Conservation (phyloP, 495 filamentous ascomycete species). For the Chaetomium fimeti region DNA sequence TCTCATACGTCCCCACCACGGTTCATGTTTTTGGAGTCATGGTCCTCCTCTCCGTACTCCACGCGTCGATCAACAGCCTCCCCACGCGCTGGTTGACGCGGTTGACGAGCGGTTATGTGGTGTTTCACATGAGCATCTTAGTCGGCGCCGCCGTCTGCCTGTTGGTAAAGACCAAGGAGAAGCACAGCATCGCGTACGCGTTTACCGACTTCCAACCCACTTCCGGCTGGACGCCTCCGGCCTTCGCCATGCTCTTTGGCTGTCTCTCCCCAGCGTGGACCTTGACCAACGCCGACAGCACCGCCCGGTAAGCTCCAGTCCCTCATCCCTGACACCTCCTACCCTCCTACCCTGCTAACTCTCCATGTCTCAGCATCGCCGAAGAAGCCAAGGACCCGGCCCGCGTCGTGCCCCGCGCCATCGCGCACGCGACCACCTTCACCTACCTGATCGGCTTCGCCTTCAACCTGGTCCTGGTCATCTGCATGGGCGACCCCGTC, state of each 20-base stretch:
- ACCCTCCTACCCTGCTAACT: neutral
- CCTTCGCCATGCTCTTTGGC: constrained; percentile 68
- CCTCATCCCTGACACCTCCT: neutral
- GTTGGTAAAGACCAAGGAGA: constrained; percentile 57
- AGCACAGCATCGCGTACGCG: constrained; percentile 59
- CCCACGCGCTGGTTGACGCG: constrained; percentile 63
- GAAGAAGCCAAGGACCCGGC: constrained; percentile 63
- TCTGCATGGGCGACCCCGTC: constrained; percentile 57
- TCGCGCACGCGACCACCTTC: constrained; percentile 57
- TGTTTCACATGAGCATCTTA: constrained; percentile 62
- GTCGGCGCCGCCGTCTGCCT: constrained; percentile 59
- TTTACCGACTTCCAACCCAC: constrained; percentile 60
- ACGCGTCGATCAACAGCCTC: constrained; percentile 58
- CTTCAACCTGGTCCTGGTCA: constrained; percentile 63
- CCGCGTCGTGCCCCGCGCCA: constrained; percentile 59
- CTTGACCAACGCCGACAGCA: constrained; percentile 45
- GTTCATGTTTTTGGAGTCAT: constrained; percentile 59
- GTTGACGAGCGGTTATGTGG: constrained; percentile 62
- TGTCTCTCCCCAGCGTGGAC: constrained; percentile 69
- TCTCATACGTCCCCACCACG: constrained; percentile 54
- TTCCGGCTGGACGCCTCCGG: constrained; percentile 62
- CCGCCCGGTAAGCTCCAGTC: constrained; percentile 29
- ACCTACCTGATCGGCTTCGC: constrained; percentile 61
- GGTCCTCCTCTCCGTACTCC: constrained; percentile 56
- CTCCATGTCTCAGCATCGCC: constrained; percentile 42